Base-by-base conservation (phyloP, 257 asterid genomes). In the Craterostigma plantagineum region DNA sequence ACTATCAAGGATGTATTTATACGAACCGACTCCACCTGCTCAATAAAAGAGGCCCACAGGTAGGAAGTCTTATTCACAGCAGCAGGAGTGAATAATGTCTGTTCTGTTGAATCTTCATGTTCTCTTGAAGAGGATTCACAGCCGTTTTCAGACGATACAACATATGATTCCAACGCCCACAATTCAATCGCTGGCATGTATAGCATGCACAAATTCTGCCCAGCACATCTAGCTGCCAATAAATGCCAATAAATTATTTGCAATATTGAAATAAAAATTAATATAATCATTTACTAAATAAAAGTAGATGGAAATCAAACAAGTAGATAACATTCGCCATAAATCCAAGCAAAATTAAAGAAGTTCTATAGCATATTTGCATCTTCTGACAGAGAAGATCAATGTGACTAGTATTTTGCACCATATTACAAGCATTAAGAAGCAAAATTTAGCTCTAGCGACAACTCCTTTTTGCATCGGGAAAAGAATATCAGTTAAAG, bases 121-220 rank as follows among this genome's bases (percentile, higher is more conserved):
- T 59, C 51, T 53, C 51, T 7, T 35, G 61, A 60, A 59, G 53
- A 56, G 45, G 66, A 50, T 49, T 46, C 68, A 47, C 38, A 40
- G 17, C 51, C 52, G 39, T 18, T 59, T 38, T 71, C 85, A 55
- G 49, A 60, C 36, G 64, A 58, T 50, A 52, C 57, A 49, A 47
- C 55, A 52, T 42, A 53, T 36, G 68, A 45, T 63, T 90, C 96
- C 48, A 79, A 43, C 40, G 96, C 94, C 99, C 99, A 90, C 53
- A 79, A 68, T 65, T 90, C 96, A 57, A 90, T 66, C 63, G 78
- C 65, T 38, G 99, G 99, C 92, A 90, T 63, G 66, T 70, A 90
- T 30, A 90, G 49, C 85, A 90, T 43, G 71, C 91, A 68, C 15
- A 55, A 49, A 54, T 58, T 69, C 65, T 66, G 60, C 53, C 76